Evolutionary conservation across 805 yeast species (phyloP), one percentile per base, ranked within the genome.

Genomic region (Cyberlindnera nakhonratchasimensis): DNA sequence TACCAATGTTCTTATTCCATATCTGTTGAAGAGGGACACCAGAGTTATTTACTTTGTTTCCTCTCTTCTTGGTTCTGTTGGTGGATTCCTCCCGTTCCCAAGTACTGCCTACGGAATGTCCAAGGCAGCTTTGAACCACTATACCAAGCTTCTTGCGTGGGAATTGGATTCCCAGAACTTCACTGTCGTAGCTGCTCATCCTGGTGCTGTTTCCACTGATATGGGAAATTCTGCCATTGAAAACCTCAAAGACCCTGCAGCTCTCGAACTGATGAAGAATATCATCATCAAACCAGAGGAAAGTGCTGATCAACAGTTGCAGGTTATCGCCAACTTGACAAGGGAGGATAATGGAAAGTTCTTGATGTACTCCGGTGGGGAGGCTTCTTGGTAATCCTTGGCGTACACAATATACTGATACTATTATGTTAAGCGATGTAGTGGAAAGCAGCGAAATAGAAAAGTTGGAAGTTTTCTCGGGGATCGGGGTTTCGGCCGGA

Each of bases 151-250:
- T 18, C 29, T 67, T 31, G 46, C 62, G 31, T n/a, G n/a, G 23
- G 69, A 66, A 39, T 37, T 57, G 21, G 40, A 34, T 12, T 28
- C 29, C 2, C 56, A 62, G 33, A 61, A 55, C 2, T 64, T 57
- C 42, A 57, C 50, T 12, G 52, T 60, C 22, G 46, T 64, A n/a
- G 48, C 65, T 12, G 26, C 65, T 10, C 66, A 64, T 40, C 74
- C 74, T 1, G 72, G 74, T 34, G 34, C 58, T 12, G 70, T 69
- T n/a, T 22, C 40, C 17, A 63, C 66, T 29, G 71, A 67, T 36
- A 54, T 61, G 62, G 58, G 57, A 6, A 40, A 34, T 19, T 37
- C 12, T 8, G 25, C 22, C 25, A 8, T n/a, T 16, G 16, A 8
- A 11, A 14, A n/a, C 10, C 3, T 31, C 20, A 22, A 22, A 9